Conservation (phyloP, 345 rosid genomes). For the Euclidium syriacum region DNA sequence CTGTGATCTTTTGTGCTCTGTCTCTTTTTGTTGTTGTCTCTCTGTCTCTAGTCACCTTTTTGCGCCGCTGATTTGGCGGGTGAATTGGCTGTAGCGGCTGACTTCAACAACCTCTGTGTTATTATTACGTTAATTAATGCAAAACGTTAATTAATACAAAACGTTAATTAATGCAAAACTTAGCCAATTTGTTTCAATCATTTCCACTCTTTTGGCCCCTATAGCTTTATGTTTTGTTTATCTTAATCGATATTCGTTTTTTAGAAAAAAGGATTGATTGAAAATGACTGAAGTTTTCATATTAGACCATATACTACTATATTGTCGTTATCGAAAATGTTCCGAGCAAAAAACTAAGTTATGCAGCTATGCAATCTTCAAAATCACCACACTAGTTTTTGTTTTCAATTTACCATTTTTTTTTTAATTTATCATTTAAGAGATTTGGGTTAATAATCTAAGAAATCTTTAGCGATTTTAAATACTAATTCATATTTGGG, state of each 20-base stretch:
- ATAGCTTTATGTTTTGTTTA: neutral
- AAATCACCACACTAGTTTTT: too few species aligned
- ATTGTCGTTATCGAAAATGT: too few species aligned
- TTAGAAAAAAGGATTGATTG: too few species aligned
- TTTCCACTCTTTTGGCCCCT: neutral
- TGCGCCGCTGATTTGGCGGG: slow-evolving; percentile 23
- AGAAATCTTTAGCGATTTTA: too few species aligned
- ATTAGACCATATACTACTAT: too few species aligned
- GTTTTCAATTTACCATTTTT: too few species aligned
- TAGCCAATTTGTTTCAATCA: slow-evolving; percentile 13
- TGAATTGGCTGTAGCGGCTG: slow-evolving; percentile 24
- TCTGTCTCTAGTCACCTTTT: slow-evolving; percentile 20
- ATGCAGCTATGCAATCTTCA: too few species aligned
- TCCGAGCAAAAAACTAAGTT: too few species aligned
- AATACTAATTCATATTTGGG: too few species aligned
- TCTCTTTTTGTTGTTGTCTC: slow-evolving; percentile 16
- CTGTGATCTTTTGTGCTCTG: slow-evolving; percentile 17
- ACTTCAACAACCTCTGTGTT: slow-evolving; percentile 1
- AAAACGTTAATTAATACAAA: neutral
- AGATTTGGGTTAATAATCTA: too few species aligned
- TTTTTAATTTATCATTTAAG: too few species aligned
- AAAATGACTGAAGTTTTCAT: too few species aligned
- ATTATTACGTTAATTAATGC: neutral
- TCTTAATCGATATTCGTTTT: neutral
- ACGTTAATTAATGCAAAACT: neutral